phyloP scores from a whole-genome alignment of 2,329 filamentous ascomycete species.

The Scleromitrula shiraiana region DNA sequence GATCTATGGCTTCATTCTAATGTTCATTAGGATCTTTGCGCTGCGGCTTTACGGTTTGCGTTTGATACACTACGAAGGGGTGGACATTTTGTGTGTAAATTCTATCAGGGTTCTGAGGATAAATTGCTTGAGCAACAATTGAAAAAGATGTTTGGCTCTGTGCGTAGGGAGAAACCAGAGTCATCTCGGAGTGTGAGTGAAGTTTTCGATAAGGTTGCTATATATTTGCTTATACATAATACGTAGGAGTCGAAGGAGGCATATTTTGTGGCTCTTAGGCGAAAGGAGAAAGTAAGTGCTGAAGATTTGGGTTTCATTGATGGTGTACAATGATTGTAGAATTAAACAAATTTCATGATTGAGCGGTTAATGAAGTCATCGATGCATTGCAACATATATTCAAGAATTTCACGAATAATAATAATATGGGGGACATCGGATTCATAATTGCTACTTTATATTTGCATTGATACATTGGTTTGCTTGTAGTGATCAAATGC shows the following conservation, averaged over 20 bases:
- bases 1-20: no score
- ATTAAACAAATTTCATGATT: neutral
- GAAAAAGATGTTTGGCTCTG: constrained; percentile 68
- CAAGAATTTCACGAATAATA: no score
- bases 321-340: neutral
- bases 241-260: constrained; percentile 72
- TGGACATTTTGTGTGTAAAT: constrained; percentile 95
- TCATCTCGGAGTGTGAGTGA: constrained; percentile 72
- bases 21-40: constrained; percentile 68
- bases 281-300: constrained; percentile 44
- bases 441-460: constrained; percentile 8
- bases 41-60: constrained; percentile 75
- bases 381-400: no score
- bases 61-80: constrained; percentile 74
- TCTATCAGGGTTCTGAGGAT: constrained; percentile 87
- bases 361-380: neutral
- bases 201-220: neutral
- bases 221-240: constrained; percentile 1
- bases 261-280: constrained; percentile 73
- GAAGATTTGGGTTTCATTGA: neutral
- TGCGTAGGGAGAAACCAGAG: constrained; percentile 83
- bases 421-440: neutral
- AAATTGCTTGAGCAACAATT: constrained; percentile 68
- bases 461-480: constrained; percentile 8
- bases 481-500: constrained; percentile 9